phyloP scores from a whole-genome alignment of 2,329 filamentous ascomycete genomes.

The Trichoderma simmonsii region DNA sequence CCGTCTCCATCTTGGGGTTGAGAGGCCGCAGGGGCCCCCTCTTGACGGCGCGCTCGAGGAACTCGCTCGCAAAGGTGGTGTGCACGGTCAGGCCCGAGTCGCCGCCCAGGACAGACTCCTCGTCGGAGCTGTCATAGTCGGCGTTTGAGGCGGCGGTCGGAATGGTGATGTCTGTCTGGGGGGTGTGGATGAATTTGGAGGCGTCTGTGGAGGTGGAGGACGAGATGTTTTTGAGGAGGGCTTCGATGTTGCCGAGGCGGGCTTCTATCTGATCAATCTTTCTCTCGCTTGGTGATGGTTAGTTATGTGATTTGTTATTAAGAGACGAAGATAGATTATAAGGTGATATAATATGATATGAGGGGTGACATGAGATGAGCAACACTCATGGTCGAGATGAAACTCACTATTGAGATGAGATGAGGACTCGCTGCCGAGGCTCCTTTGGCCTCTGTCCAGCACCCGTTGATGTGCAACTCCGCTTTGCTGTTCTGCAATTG shows the following conservation, averaged over 20 bases:
- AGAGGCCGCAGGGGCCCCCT: conserved; percentile 44
- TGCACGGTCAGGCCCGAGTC: conserved; percentile 49
- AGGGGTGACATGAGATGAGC: background rate
- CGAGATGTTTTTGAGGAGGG: conserved; percentile 39
- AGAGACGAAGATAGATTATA: too few relatives aligned
- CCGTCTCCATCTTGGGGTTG: conserved; percentile 51
- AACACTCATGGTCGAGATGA: background rate
- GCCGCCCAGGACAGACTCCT: conserved; percentile 45
- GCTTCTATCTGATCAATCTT: conserved; percentile 51
- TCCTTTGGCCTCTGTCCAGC: conserved; percentile 54
- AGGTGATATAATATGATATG: background rate
- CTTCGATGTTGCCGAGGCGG: conserved; percentile 44
- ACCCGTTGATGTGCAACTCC: conserved; percentile 54
- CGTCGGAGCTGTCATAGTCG: conserved; percentile 39
- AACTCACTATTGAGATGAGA: conserved; percentile 59
- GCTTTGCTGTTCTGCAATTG: conserved; percentile 53
- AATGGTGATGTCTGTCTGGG: conserved; percentile 27
- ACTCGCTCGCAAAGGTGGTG: conserved; percentile 52
- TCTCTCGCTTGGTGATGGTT: conserved; percentile 40
- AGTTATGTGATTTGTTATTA: too few relatives aligned
- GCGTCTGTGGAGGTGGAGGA: conserved; percentile 26
- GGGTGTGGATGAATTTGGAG: conserved; percentile 25
- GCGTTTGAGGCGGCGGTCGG: conserved; percentile 31
- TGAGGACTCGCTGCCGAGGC: conserved; percentile 53
- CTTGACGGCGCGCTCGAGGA: conserved; percentile 52